A percentile compares a stretch with the other conserved stretches of the same genome.
These are phyloP conservation scores for Cnidoscolus chayamansa DNA, from an alignment of 441 rosid species.

Conservation along the genomic window DNA sequence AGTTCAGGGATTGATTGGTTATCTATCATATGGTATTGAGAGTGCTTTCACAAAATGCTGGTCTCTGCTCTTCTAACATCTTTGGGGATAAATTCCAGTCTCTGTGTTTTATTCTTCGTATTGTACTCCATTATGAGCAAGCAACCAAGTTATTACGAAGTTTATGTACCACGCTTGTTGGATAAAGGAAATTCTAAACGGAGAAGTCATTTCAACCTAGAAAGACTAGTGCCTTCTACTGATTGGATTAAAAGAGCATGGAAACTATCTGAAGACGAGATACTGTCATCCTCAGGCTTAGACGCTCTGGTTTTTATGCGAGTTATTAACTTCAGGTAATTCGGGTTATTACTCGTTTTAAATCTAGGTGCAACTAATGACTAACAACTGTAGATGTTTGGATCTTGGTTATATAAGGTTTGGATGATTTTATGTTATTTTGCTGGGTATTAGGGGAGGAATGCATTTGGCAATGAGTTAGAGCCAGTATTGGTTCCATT, in stretches of 20 bases:
- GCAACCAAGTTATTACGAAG: slow-evolving; percentile 67
- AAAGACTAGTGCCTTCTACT: slow-evolving; percentile 71
- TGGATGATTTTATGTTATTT: neutral
- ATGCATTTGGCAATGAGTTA: no score
- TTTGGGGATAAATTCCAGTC: slow-evolving; percentile 73
- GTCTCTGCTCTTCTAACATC: slow-evolving; percentile 96
- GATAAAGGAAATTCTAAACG: slow-evolving; percentile 57
- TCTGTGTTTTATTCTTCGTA: slow-evolving; percentile 64
- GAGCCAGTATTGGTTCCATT: neutral
- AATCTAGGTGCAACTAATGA: neutral
- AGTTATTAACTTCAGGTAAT: slow-evolving; percentile 72
- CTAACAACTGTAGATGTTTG: neutral
- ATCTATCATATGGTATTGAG: slow-evolving; percentile 21
- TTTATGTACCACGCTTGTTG: slow-evolving; percentile 69
- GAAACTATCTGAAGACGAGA: slow-evolving; percentile 64
- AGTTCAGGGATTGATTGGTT: slow-evolving; percentile 13
- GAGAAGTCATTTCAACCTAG: slow-evolving; percentile 58
- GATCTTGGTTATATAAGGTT: neutral
- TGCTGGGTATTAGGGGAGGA: neutral
- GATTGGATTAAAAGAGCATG: slow-evolving; percentile 81
- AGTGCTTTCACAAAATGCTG: slow-evolving; percentile 46
- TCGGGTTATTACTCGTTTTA: slow-evolving; percentile 3
- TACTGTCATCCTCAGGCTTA: slow-evolving; percentile 60
- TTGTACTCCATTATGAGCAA: slow-evolving; percentile 76
- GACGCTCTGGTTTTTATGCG: slow-evolving; percentile 87